Percentiles rank a stretch among this genome's conserved stretches.
Evolutionary conservation across 306 rosid species (phyloP).

Genomic region (Inga leiocalycina): DNA sequence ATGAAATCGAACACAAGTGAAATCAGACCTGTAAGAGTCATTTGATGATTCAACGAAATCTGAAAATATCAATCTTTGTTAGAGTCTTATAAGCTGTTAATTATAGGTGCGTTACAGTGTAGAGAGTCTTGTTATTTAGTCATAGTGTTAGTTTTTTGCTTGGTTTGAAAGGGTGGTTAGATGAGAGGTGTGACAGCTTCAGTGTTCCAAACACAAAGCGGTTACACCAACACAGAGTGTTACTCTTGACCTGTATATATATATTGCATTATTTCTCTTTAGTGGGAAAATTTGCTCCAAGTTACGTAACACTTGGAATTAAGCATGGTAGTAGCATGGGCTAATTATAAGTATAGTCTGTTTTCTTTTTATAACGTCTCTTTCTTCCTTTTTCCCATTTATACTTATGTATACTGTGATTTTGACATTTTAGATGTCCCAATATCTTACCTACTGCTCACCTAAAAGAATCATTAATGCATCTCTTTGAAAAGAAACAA

Average conservation of each 20-base stretch:
- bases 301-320: background rate
- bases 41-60: conserved; percentile 32
- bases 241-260: conserved; percentile 66
- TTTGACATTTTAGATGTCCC: conserved; percentile 11
- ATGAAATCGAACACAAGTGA: conserved; percentile 50
- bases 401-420: background rate
- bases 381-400: background rate
- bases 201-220: conserved; percentile 47
- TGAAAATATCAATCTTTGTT: conserved; percentile 13
- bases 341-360: background rate
- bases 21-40: conserved; percentile 53
- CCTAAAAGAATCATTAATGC: background rate
- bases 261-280: background rate
- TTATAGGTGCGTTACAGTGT: conserved; percentile 15
- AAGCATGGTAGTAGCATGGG: background rate
- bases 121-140: conserved; percentile 26
- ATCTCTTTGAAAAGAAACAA: background rate
- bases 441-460: conserved; percentile 3
- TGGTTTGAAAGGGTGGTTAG: conserved; percentile 63
- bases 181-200: conserved; percentile 42
- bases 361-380: background rate
- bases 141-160: conserved; percentile 50
- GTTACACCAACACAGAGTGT: conserved; percentile 82
- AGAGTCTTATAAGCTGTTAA: conserved; percentile 34
- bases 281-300: background rate